phyloP scores from a whole-genome alignment of 2,329 filamentous ascomycete genomes.

The Aureobasidium sp. region DNA sequence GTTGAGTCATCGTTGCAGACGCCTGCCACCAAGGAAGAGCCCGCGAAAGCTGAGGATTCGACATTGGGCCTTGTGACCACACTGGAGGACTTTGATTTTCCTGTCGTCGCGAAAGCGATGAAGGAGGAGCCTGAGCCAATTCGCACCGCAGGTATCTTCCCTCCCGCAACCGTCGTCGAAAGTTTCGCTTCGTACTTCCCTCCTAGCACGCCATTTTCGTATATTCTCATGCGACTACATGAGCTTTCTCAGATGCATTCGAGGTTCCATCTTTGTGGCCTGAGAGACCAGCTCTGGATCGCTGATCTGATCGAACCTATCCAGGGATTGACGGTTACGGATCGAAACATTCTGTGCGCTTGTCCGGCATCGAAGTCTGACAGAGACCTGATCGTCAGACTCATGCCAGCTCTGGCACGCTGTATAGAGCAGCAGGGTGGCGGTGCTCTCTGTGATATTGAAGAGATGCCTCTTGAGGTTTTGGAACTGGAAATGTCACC shows the following conservation, averaged over 20 bases:
- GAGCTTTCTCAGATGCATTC: slow-evolving; percentile 57
- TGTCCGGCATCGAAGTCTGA: slow-evolving; percentile 58
- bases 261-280: slow-evolving; percentile 61
- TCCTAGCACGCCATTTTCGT: slow-evolving; percentile 69
- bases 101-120: slow-evolving; percentile 56
- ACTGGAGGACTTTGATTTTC: slow-evolving; percentile 62
- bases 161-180: slow-evolving; percentile 62
- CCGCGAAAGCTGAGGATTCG: slow-evolving; percentile 17
- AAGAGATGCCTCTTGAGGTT: slow-evolving; percentile 60
- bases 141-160: slow-evolving; percentile 61
- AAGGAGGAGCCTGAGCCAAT: slow-evolving; percentile 55
- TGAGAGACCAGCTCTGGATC: slow-evolving; percentile 55
- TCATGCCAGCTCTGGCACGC: slow-evolving; percentile 57
- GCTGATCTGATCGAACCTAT: slow-evolving; percentile 69
- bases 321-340: slow-evolving; percentile 56
- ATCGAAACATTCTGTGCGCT: slow-evolving; percentile 67
- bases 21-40: background rate
- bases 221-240: slow-evolving; percentile 67
- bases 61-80: slow-evolving; percentile 70
- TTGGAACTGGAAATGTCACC: slow-evolving; percentile 50
- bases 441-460: slow-evolving; percentile 64
- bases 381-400: slow-evolving; percentile 29
- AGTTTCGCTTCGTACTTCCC: slow-evolving; percentile 77
- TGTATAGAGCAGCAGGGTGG: slow-evolving; percentile 60
- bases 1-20: background rate